phyloP scores from a whole-genome alignment of 1,139 yeast species.

The Pichia cactophila region DNA sequence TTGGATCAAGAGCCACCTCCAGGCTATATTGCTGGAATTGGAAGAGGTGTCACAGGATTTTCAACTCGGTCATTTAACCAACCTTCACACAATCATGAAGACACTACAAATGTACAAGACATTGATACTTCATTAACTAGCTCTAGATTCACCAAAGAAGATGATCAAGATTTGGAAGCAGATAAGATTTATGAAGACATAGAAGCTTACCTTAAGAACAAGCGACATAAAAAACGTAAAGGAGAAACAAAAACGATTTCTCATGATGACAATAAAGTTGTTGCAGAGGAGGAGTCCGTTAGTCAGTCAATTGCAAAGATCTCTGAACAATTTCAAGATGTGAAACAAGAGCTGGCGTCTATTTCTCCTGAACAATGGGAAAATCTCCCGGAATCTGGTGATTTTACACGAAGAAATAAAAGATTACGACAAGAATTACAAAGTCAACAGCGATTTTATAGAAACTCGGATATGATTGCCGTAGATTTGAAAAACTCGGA shows the following conservation, averaged over 20 bases:
- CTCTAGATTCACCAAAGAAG: not conserved
- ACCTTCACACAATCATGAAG: not conserved
- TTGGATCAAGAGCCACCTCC: slow-evolving; percentile 83
- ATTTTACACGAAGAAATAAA: slow-evolving; percentile 73
- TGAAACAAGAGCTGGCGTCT: slow-evolving; percentile 53
- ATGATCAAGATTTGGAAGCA: slow-evolving; percentile 59
- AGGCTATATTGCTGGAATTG: slow-evolving; percentile 87
- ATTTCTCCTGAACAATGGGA: slow-evolving; percentile 75
- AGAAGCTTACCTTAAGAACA: slow-evolving; percentile 35
- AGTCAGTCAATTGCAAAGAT: slow-evolving; percentile 28
- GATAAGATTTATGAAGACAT: slow-evolving; percentile 59
- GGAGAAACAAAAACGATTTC: not conserved
- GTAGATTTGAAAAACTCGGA: slow-evolving; percentile 27
- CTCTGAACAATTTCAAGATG: slow-evolving; percentile 42
- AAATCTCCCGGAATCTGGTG: slow-evolving; percentile 80
- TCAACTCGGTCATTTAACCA: slow-evolving; percentile 71
- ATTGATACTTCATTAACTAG: slow-evolving; percentile 23
- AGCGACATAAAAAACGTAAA: slow-evolving; percentile 8
- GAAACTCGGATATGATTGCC: slow-evolving; percentile 71
- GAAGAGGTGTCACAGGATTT: slow-evolving; percentile 93
- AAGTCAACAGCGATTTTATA: slow-evolving; percentile 62
- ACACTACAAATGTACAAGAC: slow-evolving; percentile 22
- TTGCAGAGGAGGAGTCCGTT: slow-evolving; percentile 4
- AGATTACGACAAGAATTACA: slow-evolving; percentile 58
- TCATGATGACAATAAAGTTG: slow-evolving; percentile 1